Base-by-base conservation (phyloP, 305 asterid genomes). In the Rubia occidens region DNA sequence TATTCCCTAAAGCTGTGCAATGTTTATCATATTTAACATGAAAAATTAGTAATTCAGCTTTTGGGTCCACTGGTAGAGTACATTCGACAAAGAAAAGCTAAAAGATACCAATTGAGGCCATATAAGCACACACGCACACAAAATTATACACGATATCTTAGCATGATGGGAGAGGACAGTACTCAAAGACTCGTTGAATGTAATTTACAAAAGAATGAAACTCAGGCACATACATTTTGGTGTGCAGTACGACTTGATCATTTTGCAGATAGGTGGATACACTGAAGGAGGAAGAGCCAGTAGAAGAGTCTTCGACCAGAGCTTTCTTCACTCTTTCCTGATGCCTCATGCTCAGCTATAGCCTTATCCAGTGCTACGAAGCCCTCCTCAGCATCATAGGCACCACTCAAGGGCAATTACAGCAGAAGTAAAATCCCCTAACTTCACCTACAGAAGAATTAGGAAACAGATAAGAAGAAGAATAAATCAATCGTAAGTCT, bases 201-300 rank as follows among this genome's bases (percentile, higher is more conserved):
- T 43, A 51, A 68, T 8, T 3, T 47, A 29, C 20, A 54, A 18
- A 54, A 20, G 26, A n/a, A 58, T 29, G 63, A 72, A 44, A 39
- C 10, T 20, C 21, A 64, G 72, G 67, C 47, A 55, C 86, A n/a
- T 87, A 89, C 96, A 80, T 77, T 73, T 87, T 76, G 91, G 88
- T 90, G 77, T 89, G 88, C 88, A 82, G 72, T 83, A 68, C 60
- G 44, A 74, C 82, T 85, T 87, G 79, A 94, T 91, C 99, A 91
- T 94, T 82, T 79, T 89, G 87, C 96, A 89, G 85, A 94, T 96
- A 32, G 84, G 89, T 53, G 97, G 99, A 78, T 94, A 94, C 37
- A 94, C 96, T 35, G 99, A 87, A 32, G 99, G 99, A 66, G 97
- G 99, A 81, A 91, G 99, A 72, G 99, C 99, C 59, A 95, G 78